Evolutionary conservation across 2,329 filamentous ascomycete species (phyloP).

Genomic region (Ramularia collo-cygni): DNA sequence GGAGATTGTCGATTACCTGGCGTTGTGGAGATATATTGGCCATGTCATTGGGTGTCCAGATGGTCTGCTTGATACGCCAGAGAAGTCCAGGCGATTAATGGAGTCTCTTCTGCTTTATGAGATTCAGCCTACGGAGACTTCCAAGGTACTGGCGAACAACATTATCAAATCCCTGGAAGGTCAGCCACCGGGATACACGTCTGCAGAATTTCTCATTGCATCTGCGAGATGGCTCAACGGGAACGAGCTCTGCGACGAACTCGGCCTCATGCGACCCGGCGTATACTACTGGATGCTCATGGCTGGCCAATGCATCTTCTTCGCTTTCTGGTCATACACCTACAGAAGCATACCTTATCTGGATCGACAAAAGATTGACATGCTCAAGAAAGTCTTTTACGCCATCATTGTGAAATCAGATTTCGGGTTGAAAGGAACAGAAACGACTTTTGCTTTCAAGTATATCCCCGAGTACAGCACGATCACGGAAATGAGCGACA

Average conservation of each 20-base stretch:
- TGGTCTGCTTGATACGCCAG: conserved; percentile 45
- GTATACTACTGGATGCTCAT: conserved; percentile 55
- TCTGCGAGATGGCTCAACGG: conserved; percentile 66
- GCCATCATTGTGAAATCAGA: conserved; percentile 57
- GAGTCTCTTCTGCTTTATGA: conserved; percentile 62
- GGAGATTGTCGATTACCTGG: conserved; percentile 64
- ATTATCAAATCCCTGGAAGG: conserved; percentile 63
- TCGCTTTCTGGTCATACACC: conserved; percentile 49
- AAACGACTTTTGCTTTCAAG: conserved; percentile 63
- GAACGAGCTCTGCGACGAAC: conserved; percentile 50
- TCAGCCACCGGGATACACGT: conserved; percentile 59
- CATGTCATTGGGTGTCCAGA: conserved; percentile 65
- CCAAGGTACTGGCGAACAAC: conserved; percentile 63
- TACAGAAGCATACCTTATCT: conserved; percentile 44
- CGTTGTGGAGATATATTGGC: conserved; percentile 69
- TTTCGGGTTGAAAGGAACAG: conserved; percentile 54
- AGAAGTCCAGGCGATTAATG: conserved; percentile 55
- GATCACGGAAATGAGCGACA: conserved; percentile 42
- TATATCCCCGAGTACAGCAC: conserved; percentile 26
- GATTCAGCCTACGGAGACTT: conserved; percentile 57
- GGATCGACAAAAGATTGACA: conserved; percentile 47
- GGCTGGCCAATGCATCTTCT: conserved; percentile 59
- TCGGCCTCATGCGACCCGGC: conserved; percentile 52
- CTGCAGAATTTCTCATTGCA: conserved; percentile 60
- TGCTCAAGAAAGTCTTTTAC: conserved; percentile 49